These are phyloP conservation scores for Cutaneotrichosporon dermatis DNA, from an alignment of 1,284 basidiomycete species.

Conservation along the genomic window DNA sequence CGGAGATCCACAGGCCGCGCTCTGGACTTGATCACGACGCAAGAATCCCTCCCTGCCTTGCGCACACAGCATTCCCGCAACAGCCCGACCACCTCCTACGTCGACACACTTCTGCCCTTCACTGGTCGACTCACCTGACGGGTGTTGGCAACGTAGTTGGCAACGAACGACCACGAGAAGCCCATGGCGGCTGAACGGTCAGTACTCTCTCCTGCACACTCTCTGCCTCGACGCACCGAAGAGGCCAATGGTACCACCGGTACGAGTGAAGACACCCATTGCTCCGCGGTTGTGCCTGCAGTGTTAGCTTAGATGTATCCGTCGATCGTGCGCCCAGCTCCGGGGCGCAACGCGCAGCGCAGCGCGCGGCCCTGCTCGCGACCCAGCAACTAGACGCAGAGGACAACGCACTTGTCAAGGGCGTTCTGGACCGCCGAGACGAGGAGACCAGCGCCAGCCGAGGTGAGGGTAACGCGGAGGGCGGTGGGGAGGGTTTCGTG, in stretches of 20 bases:
- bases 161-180: slow-evolving; percentile 76
- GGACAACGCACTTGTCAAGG: slow-evolving; percentile 54
- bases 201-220: not conserved
- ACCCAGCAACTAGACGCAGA: not conserved
- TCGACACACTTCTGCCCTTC: not conserved
- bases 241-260: slow-evolving; percentile 72
- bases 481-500: slow-evolving; percentile 49
- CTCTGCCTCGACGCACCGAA: slow-evolving; percentile 60
- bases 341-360: not conserved
- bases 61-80: too few species aligned
- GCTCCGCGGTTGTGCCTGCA: slow-evolving; percentile 70
- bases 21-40: too few species aligned
- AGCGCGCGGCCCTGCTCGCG: too few species aligned
- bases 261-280: slow-evolving; percentile 75
- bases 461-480: slow-evolving; percentile 61
- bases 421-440: slow-evolving; percentile 82
- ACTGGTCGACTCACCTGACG: slow-evolving; percentile 52
- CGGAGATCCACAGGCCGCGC: too few species aligned
- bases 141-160: slow-evolving; percentile 73
- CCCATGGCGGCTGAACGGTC: slow-evolving; percentile 74
- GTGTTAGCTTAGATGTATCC: slow-evolving; percentile 10
- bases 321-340: too few species aligned
- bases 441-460: slow-evolving; percentile 68
- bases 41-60: too few species aligned
- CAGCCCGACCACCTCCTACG: not conserved